Percentiles rank a stretch among this genome's conserved stretches.
Evolutionary conservation across 2,329 filamentous ascomycete species (phyloP).

Genomic region (Periconia macrospinosa): DNA sequence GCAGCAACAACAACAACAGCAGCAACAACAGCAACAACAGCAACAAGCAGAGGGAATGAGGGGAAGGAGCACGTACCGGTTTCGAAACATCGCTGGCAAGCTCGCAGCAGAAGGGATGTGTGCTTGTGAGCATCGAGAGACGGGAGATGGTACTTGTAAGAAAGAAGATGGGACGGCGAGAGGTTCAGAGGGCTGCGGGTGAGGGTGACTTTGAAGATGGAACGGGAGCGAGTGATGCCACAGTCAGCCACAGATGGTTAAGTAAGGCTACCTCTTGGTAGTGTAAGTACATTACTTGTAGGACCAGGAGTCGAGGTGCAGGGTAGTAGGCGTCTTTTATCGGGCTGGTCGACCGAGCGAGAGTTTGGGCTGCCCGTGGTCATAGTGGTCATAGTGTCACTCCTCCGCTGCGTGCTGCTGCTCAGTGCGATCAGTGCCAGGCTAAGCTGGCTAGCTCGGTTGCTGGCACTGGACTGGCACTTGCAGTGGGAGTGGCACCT

Average conservation of each 20-base stretch:
- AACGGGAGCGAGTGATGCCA: conserved; percentile 35
- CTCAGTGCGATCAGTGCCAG: no score
- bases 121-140: conserved; percentile 35
- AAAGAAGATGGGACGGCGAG: conserved; percentile 15
- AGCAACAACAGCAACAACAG: conserved; percentile 1
- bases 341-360: conserved; percentile 28
- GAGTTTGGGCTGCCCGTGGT: conserved; percentile 22
- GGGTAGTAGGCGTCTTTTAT: conserved; percentile 40
- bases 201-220: conserved; percentile 27
- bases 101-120: conserved; percentile 29
- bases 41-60: conserved; percentile 2
- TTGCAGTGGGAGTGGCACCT: no score
- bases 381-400: no score
- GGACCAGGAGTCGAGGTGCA: not conserved
- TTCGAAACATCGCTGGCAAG: conserved; percentile 50
- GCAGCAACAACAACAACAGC: conserved; percentile 4
- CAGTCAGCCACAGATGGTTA: conserved; percentile 36
- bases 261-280: conserved; percentile 25
- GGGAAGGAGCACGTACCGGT: conserved; percentile 43
- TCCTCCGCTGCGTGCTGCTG: no score
- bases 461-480: no score
- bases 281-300: conserved; percentile 13
- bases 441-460: no score
- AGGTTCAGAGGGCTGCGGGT: no score
- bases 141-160: conserved; percentile 22